These are phyloP conservation scores for Stemphylium vesicarium DNA, from an alignment of 2,329 filamentous ascomycete species.

Conservation along the genomic window DNA sequence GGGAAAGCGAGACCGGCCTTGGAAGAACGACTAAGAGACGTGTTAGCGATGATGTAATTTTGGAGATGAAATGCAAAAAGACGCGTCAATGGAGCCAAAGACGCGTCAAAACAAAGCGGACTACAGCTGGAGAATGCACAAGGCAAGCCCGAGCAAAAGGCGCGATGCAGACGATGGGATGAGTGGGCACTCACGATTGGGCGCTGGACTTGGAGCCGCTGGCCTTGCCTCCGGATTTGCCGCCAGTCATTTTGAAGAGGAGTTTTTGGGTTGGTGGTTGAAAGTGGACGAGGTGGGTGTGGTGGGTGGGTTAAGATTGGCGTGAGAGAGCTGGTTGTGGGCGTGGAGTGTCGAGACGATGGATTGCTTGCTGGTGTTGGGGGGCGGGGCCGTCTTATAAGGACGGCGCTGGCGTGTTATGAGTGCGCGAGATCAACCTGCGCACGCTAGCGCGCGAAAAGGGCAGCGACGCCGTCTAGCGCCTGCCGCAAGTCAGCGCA, in stretches of 20 bases:
- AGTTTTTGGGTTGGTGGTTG: constrained; percentile 47
- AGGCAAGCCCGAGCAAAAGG: constrained; percentile 3
- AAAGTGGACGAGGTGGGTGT: constrained; percentile 35
- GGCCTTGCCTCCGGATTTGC: constrained; percentile 99
- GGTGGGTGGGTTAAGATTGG: constrained; percentile 20
- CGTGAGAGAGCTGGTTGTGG: constrained; percentile 34
- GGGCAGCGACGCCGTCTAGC: constrained; percentile 24
- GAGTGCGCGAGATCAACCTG: constrained; percentile 50
- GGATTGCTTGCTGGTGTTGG: constrained; percentile 49
- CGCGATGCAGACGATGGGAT: constrained; percentile 22
- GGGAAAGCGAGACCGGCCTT: constrained; percentile 99
- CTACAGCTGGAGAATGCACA: constrained; percentile 6
- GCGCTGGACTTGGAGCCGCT: constrained; percentile 94
- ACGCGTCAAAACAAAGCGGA: constrained; percentile 11
- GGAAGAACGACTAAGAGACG: constrained; percentile 82
- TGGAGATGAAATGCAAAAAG: constrained; percentile 24
- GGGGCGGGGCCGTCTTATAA: constrained; percentile 51
- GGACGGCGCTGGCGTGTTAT: constrained; percentile 46
- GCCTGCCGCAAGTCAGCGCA: constrained; percentile 18
- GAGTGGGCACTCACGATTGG: constrained; percentile 80
- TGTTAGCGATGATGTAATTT: constrained; percentile 31
- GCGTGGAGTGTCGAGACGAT: constrained; percentile 46
- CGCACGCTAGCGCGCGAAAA: constrained; percentile 37
- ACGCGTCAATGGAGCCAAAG: constrained; percentile 31
- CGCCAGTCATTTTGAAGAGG: constrained; percentile 94